These are phyloP conservation scores for Fusarium keratoplasticum DNA, from an alignment of 2,329 filamentous ascomycete species.

Conservation along the genomic window DNA sequence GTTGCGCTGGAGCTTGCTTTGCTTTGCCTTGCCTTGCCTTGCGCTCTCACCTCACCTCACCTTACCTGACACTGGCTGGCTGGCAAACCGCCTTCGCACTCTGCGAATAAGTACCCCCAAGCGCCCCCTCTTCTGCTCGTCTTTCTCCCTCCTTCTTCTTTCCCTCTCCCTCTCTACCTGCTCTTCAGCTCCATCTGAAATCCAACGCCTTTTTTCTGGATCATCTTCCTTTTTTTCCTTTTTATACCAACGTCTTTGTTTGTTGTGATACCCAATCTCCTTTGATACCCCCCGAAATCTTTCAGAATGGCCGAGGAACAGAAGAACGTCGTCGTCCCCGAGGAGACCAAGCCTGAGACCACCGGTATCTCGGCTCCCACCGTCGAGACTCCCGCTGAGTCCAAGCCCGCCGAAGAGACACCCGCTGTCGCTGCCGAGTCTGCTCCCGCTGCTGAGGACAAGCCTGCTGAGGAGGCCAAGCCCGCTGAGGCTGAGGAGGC, in stretches of 20 bases:
- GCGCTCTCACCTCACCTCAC: constrained; percentile 13
- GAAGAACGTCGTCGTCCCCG: constrained; percentile 73
- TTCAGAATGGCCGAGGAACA: constrained; percentile 78
- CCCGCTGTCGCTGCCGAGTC: constrained; percentile 50
- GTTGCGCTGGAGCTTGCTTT: background rate
- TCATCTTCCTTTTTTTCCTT: constrained; percentile 52
- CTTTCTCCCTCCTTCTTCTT: constrained; percentile 45
- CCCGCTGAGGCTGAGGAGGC: constrained; percentile 57
- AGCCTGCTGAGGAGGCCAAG: constrained; percentile 57
- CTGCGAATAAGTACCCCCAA: constrained; percentile 57
- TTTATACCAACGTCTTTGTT: constrained; percentile 57
- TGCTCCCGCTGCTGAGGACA: constrained; percentile 53
- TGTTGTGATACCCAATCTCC: constrained; percentile 64
- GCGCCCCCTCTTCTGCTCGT: constrained; percentile 46
- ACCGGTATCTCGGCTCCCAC: constrained; percentile 46
- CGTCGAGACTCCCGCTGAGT: constrained; percentile 49
- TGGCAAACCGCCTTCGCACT: constrained; percentile 20
- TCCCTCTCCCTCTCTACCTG: constrained; percentile 49
- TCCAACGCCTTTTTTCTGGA: constrained; percentile 50
- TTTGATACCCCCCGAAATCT: constrained; percentile 56
- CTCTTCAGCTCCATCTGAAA: constrained; percentile 47
- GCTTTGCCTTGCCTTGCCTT: background rate
- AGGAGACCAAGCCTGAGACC: constrained; percentile 61
- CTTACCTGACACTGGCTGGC: background rate
- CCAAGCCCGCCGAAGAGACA: constrained; percentile 55